phyloP scores from a whole-genome alignment of 768 basidiomycete species.

The Gymnopilus dilepis region DNA sequence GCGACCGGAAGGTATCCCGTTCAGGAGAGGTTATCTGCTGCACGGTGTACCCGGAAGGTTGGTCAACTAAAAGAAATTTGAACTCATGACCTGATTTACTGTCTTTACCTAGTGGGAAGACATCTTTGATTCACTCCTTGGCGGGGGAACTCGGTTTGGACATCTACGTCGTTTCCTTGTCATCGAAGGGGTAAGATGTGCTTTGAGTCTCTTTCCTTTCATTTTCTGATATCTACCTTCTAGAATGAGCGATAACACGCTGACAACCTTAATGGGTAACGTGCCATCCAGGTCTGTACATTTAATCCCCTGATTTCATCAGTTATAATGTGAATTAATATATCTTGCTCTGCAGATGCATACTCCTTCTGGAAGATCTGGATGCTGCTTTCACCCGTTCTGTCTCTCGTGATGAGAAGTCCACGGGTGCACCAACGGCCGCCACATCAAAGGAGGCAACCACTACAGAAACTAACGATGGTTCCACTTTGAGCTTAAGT shows the following conservation, averaged over 20 bases:
- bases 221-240: constrained; percentile 17
- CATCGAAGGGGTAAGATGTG: constrained; percentile 77
- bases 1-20: constrained; percentile 71
- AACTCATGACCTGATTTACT: constrained; percentile 5
- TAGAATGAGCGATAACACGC: constrained; percentile 90
- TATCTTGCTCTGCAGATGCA: constrained; percentile 61
- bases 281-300: constrained; percentile 73
- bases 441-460: constrained; percentile 45
- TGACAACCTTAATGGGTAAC: constrained; percentile 87
- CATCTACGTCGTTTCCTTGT: constrained; percentile 90
- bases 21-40: constrained; percentile 83
- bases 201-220: background rate
- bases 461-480: constrained; percentile 61
- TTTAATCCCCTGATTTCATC: background rate
- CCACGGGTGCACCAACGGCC: constrained; percentile 73
- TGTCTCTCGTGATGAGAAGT: constrained; percentile 79
- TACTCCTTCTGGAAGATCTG: constrained; percentile 92
- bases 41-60: constrained; percentile 89
- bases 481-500: constrained; percentile 84
- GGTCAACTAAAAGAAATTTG: constrained; percentile 16
- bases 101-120: constrained; percentile 69
- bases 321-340: background rate
- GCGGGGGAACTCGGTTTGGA: constrained; percentile 87
- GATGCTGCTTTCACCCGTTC: constrained; percentile 91
- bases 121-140: constrained; percentile 83